Conservation (phyloP, 768 basidiomycete genomes). For the Hypsizygus marmoreus region DNA sequence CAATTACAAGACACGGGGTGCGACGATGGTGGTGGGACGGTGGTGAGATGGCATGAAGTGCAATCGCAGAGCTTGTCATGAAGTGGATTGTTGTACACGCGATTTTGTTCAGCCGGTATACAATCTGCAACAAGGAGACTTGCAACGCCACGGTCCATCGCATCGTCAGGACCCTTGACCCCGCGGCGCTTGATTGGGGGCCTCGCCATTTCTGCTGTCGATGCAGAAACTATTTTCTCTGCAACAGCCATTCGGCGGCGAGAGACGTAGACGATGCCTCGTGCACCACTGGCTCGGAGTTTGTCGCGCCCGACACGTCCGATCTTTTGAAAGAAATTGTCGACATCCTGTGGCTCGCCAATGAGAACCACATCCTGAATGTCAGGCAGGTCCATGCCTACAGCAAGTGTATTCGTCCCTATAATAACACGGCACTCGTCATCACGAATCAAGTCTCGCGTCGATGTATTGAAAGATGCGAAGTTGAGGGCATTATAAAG, state of each 20-base stretch:
- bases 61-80: too few relatives aligned
- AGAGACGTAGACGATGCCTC: conserved; percentile 16
- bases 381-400: conserved; percentile 11
- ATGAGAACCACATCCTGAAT: conserved; percentile 9
- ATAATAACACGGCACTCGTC: conserved; percentile 11
- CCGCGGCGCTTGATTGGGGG: not conserved
- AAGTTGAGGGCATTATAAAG: conserved; percentile 11
- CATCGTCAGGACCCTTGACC: too few relatives aligned
- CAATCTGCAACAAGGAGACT: too few relatives aligned
- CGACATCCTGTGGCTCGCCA: conserved; percentile 12
- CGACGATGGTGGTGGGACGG: not conserved
- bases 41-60: too few relatives aligned
- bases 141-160: too few relatives aligned
- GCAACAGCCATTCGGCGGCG: not conserved
- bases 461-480: not conserved
- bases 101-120: too few relatives aligned
- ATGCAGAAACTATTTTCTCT: not conserved
- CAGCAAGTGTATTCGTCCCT: conserved; percentile 16
- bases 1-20: conserved; percentile 9
- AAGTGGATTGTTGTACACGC: too few relatives aligned
- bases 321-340: conserved; percentile 19
- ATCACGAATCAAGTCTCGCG: not conserved
- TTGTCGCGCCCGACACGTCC: conserved; percentile 16
- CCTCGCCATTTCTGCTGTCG: conserved; percentile 1
- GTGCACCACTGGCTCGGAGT: conserved; percentile 4